A percentile compares a stretch with the other conserved stretches of the same genome.
Conservation (phyloP, 192 early-diverging fungal genomes). For the Coemansia sp. region DNA sequence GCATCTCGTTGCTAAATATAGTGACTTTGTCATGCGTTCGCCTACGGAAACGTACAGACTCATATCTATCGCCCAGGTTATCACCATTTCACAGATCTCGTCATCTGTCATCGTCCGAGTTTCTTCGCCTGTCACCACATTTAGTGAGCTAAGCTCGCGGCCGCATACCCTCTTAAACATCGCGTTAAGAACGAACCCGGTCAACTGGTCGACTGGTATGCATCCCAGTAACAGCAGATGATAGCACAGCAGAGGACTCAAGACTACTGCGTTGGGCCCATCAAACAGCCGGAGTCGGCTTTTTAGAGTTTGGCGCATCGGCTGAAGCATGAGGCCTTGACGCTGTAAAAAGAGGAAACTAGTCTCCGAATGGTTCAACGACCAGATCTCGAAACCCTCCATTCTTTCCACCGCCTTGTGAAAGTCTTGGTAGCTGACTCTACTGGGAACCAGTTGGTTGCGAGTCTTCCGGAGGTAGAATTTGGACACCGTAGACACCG, state of each 20-base stretch:
- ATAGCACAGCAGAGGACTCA: conserved; percentile 36
- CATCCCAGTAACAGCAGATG: conserved; percentile 24
- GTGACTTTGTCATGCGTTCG: conserved; percentile 6
- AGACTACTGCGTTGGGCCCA: conserved; percentile 5
- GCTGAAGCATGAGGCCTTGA: neutral
- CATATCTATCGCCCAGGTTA: conserved; percentile 16
- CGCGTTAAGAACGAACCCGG: neutral
- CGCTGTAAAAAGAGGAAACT: conserved; percentile 13
- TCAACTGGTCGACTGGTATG: neutral
- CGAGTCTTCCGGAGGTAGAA: conserved; percentile 26
- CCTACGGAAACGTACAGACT: conserved; percentile 4
- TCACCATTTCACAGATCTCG: conserved; percentile 5
- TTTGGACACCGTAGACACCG: neutral
- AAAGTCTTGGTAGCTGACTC: conserved; percentile 1
- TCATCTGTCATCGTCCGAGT: neutral
- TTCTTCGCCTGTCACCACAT: conserved; percentile 13
- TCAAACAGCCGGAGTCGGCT: conserved; percentile 8
- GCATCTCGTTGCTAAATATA: conserved; percentile 19
- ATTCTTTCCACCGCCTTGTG: conserved; percentile 7
- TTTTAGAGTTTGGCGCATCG: conserved; percentile 11
- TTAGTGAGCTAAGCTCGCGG: neutral
- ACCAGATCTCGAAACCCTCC: conserved; percentile 22
- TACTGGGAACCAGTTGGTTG: conserved; percentile 7
- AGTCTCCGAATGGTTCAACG: neutral
- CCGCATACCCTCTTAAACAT: conserved; percentile 22